Evolutionary conservation across 1,284 basidiomycete species (phyloP), one percentile per base, ranked within the genome.

Genomic region (Leucoagaricus sp.): DNA sequence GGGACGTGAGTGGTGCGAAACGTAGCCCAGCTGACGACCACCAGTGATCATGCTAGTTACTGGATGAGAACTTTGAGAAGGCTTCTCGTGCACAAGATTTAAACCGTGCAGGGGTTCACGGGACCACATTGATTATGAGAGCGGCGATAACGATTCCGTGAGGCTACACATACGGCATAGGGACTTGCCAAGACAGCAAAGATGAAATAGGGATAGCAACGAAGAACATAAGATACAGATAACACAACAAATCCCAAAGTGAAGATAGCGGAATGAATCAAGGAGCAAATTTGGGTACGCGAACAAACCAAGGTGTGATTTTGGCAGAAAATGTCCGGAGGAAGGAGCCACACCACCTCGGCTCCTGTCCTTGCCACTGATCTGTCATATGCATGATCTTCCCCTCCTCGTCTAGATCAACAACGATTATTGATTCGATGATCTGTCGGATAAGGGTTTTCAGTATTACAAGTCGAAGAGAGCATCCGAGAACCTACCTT

Each of bases 341-440:
- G 38, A 75, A 68, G 17, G 72, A 66, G 4, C 77, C 70, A 17
- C 80, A 82, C 53, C 74, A 67, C 1, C 69, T 74, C 17, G 79
- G 69, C n/a, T 80, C 77, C 53, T 79, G 73, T n/a, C 85, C 85
- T 49, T 80, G 72, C 83, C 86, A 85, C 60, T 84, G 75, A 60
- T 90, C 86, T 44, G 82, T 75, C 54, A 90, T 70, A 28, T 76
- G 75, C 1, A 77, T 71, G 51, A 90, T 85, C 69, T 79, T 84
- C 55, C 84, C 79, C 21, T 84, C 69, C 1, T 82, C 81, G 64
- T 89, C 85, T 34, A 89, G 68, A 53, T 88, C 83, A 25, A 90
- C 81, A 6, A 81, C 68, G 25, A 90, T 75, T 29, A 89, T 78
- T 0, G 86, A 89, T 29, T 82, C 74, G 19, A 87, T 69, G 15